These are phyloP conservation scores for Peterozyma toletana DNA, from an alignment of 805 yeast genomes.

Conservation along the genomic window DNA sequence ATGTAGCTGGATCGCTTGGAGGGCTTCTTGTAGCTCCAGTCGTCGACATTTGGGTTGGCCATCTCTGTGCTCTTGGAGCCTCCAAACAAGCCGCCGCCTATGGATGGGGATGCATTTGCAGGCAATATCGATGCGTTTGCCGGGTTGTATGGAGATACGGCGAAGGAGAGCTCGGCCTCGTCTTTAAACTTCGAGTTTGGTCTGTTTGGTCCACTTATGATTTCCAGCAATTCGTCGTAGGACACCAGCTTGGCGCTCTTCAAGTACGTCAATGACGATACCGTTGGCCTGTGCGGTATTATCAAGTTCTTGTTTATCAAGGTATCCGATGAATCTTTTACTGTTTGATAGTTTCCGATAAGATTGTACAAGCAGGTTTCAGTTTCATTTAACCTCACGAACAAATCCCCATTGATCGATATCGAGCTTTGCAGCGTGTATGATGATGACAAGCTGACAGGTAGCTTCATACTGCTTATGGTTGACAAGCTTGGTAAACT, in stretches of 20 bases:
- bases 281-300: slow-evolving; percentile 74
- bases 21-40: slow-evolving; percentile 39
- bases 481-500: slow-evolving; percentile 63
- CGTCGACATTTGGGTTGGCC: slow-evolving; percentile 9
- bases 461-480: slow-evolving; percentile 37
- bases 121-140: slow-evolving; percentile 14
- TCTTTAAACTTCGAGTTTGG: slow-evolving; percentile 43
- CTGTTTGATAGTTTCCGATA: slow-evolving; percentile 29
- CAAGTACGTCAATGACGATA: slow-evolving; percentile 80
- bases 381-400: slow-evolving; percentile 46
- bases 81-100: not conserved
- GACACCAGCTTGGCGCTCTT: slow-evolving; percentile 64
- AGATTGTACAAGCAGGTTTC: slow-evolving; percentile 48
- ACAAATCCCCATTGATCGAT: slow-evolving; percentile 39
- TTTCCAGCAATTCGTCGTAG: slow-evolving; percentile 50
- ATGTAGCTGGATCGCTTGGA: slow-evolving; percentile 19
- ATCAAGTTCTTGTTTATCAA: slow-evolving; percentile 63
- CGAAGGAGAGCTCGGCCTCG: slow-evolving; percentile 54
- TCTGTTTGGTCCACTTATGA: slow-evolving; percentile 73
- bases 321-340: slow-evolving; percentile 34
- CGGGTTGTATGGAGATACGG: slow-evolving; percentile 30
- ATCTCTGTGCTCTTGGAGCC: not conserved
- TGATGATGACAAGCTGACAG: slow-evolving; percentile 30
- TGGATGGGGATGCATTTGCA: not conserved
- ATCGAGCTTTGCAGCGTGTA: slow-evolving; percentile 36